These are phyloP conservation scores for Trichothecium sympodiale DNA, from an alignment of 2,329 filamentous ascomycete species.

Conservation along the genomic window DNA sequence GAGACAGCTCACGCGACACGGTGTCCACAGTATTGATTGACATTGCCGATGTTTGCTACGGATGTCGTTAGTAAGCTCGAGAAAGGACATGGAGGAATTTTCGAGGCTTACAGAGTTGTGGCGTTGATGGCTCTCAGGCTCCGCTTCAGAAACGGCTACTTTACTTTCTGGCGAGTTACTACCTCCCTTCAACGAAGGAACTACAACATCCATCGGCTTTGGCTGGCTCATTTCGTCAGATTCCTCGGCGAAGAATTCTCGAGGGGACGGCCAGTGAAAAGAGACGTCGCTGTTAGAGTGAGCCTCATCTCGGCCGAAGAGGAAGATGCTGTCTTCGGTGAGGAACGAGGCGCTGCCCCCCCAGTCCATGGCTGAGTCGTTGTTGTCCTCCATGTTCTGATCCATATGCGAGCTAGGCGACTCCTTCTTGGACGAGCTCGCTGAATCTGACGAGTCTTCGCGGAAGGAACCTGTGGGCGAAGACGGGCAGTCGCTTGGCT, in stretches of 20 bases:
- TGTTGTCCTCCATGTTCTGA: neutral
- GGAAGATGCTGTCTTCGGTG: neutral
- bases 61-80: too few species aligned
- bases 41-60: too few species aligned
- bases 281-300: too few species aligned
- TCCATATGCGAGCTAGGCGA: neutral
- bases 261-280: too few species aligned
- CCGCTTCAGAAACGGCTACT: neutral
- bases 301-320: too few species aligned
- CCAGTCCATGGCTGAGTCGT: constrained; percentile 1
- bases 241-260: too few species aligned
- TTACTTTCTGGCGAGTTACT: neutral
- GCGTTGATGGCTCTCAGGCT: neutral
- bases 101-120: neutral
- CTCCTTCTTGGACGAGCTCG: constrained; percentile 3
- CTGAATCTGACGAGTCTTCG: constrained; percentile 7
- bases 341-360: neutral
- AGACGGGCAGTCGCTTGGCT: constrained; percentile 1
- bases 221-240: neutral
- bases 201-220: neutral
- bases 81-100: too few species aligned
- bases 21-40: neutral
- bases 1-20: constrained; percentile 42
- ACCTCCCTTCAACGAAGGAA: neutral
- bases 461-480: constrained; percentile 6